Base-by-base conservation (phyloP, 768 basidiomycete genomes). In the Mycena filopes region DNA sequence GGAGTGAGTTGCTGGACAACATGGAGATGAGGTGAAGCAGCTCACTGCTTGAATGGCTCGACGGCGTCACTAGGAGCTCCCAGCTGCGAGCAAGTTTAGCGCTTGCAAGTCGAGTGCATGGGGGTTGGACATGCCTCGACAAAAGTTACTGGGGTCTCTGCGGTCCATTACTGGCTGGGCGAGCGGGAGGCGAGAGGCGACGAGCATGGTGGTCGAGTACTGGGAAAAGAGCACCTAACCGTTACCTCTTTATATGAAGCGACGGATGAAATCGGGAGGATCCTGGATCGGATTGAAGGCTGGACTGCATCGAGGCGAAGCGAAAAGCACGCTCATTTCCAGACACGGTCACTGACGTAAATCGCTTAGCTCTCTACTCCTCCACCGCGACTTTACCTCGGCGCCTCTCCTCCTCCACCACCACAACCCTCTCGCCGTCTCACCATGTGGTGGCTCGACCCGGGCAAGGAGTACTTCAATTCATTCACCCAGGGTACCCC, bases 361-460 rank as follows among this genome's bases (percentile, higher is more conserved):
- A n/a, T n/a, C n/a, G n/a, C n/a, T n/a, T n/a, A n/a, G n/a, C n/a
- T n/a, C n/a, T n/a, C n/a, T n/a, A n/a, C n/a, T n/a, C n/a, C n/a
- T n/a, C n/a, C n/a, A n/a, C n/a, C n/a, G n/a, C n/a, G n/a, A n/a
- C n/a, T n/a, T n/a, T n/a, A n/a, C n/a, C n/a, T n/a, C n/a, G n/a
- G n/a, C n/a, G n/a, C n/a, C n/a, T n/a, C n/a, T n/a, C n/a, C n/a
- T n/a, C n/a, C n/a, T n/a, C n/a, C n/a, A n/a, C n/a, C n/a, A n/a
- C n/a, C n/a, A n/a, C n/a, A n/a, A n/a, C n/a, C n/a, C n/a, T n/a
- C n/a, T n/a, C n/a, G n/a, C n/a, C n/a, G n/a, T n/a, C n/a, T n/a
- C n/a, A n/a, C n/a, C n/a, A 93, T 93, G 91, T 94, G 93, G 93
- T 94, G 92, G 91, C 80, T 91, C 41, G 91, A 94, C 77, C 93